Evolutionary conservation across 208 protist genomes (phyloP).

Genomic region (Vickermania spadyakhi): DNA sequence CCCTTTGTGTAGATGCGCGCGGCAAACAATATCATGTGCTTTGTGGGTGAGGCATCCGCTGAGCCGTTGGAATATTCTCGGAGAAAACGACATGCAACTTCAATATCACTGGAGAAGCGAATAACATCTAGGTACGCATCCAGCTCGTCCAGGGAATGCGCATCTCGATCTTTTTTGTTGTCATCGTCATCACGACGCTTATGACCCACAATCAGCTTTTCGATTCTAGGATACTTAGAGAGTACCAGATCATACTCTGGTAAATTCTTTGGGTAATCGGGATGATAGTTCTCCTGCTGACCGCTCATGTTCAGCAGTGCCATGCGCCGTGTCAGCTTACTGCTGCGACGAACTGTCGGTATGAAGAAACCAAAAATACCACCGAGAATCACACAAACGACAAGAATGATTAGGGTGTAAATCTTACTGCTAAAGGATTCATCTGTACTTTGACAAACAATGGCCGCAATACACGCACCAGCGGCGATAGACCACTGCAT

Average conservation of each 20-base stretch:
- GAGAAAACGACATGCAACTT: conserved; percentile 16
- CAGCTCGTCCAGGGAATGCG: neutral
- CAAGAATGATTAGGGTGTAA: conserved; percentile 7
- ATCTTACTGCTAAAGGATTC: neutral
- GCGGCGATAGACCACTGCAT: neutral
- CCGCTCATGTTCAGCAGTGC: conserved; percentile 1
- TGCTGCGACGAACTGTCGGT: conserved; percentile 3
- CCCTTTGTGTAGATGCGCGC: conserved; percentile 24
- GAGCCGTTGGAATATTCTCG: neutral
- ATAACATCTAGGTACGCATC: conserved; percentile 5
- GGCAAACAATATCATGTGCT: conserved; percentile 8
- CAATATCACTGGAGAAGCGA: conserved; percentile 10
- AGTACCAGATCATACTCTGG: conserved; percentile 10
- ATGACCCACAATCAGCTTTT: conserved; percentile 1
- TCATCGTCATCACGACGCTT: neutral
- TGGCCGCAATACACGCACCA: conserved; percentile 2
- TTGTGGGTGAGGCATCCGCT: conserved; percentile 1
- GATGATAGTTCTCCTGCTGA: neutral
- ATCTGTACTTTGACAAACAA: neutral
- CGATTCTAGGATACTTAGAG: conserved; percentile 7
- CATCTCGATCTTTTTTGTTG: neutral
- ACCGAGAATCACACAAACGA: neutral
- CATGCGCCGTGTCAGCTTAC: neutral
- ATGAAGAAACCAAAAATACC: conserved; percentile 6
- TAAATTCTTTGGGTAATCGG: conserved; percentile 1